Evolutionary conservation across 345 rosid species (phyloP).

Genomic region (Anacardium occidentale): DNA sequence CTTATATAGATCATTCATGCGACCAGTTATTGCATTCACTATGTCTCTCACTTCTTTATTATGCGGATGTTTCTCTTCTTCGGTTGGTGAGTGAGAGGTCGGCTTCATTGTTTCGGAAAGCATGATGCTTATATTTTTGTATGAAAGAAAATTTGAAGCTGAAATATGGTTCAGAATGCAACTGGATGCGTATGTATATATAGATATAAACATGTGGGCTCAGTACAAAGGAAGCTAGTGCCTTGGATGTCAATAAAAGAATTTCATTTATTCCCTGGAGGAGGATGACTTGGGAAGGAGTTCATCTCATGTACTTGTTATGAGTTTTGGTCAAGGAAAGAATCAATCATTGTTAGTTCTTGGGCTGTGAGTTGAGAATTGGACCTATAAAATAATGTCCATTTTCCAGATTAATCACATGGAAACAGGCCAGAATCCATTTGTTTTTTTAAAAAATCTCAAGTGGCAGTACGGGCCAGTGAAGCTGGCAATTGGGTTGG

Average conservation of each 20-base stretch:
- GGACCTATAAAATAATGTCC: too few relatives aligned
- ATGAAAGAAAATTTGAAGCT: neutral
- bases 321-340: slow-evolving; percentile 12
- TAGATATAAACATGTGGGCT: slow-evolving; percentile 10
- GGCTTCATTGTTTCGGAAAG: slow-evolving; percentile 33
- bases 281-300: slow-evolving; percentile 39
- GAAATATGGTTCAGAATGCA: neutral
- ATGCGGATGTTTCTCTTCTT: slow-evolving; percentile 26
- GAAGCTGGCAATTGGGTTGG: too few relatives aligned
- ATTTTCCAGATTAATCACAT: too few relatives aligned
- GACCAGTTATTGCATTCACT: slow-evolving; percentile 41
- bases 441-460: too few relatives aligned
- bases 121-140: slow-evolving; percentile 24
- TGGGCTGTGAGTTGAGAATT: too few relatives aligned
- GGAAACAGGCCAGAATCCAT: too few relatives aligned
- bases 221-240: slow-evolving; percentile 25
- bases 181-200: slow-evolving; percentile 8
- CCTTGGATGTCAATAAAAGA: slow-evolving; percentile 42
- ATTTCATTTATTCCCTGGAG: slow-evolving; percentile 15
- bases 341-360: slow-evolving; percentile 4
- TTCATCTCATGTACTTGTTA: slow-evolving; percentile 17
- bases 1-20: slow-evolving; percentile 37
- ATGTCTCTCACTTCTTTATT: slow-evolving; percentile 43
- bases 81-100: slow-evolving; percentile 15
- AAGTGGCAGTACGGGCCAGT: too few relatives aligned